phyloP scores from a whole-genome alignment of 2,329 filamentous ascomycete species.

The Colletotrichum lupini region DNA sequence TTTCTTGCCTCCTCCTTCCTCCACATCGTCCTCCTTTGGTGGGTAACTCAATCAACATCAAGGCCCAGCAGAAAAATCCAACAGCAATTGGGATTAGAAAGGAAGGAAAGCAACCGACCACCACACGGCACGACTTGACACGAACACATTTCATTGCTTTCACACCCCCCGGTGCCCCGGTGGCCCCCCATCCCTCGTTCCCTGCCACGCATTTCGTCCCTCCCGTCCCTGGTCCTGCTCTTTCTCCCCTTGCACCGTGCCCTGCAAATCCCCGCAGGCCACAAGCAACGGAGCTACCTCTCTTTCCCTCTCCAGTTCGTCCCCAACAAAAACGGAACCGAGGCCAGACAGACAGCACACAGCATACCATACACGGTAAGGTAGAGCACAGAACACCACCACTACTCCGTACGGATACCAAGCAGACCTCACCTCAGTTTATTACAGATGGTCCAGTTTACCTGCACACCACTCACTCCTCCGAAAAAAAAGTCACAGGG shows the following conservation, averaged over 20 bases:
- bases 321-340: slow-evolving; percentile 35
- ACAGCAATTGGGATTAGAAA: slow-evolving; percentile 13
- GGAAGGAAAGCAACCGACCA: background rate
- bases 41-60: slow-evolving; percentile 20
- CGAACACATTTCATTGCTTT: background rate
- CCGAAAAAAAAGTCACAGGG: background rate
- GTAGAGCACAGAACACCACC: background rate
- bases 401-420: background rate
- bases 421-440: background rate
- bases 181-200: background rate
- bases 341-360: slow-evolving; percentile 5
- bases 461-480: slow-evolving; percentile 10
- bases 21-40: slow-evolving; percentile 1
- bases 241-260: slow-evolving; percentile 27
- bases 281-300: slow-evolving; percentile 12
- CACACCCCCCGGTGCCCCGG: background rate
- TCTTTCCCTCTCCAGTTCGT: slow-evolving; percentile 28
- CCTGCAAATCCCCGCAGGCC: slow-evolving; percentile 29
- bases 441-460: background rate
- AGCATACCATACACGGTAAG: background rate
- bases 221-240: slow-evolving; percentile 10
- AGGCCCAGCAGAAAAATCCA: slow-evolving; percentile 24
- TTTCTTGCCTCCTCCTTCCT: slow-evolving; percentile 13
- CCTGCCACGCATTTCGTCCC: slow-evolving; percentile 20
- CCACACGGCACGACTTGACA: background rate